Evolutionary conservation across 495 filamentous ascomycete genomes (phyloP).

Genomic region (Penicillium cataractarum): DNA sequence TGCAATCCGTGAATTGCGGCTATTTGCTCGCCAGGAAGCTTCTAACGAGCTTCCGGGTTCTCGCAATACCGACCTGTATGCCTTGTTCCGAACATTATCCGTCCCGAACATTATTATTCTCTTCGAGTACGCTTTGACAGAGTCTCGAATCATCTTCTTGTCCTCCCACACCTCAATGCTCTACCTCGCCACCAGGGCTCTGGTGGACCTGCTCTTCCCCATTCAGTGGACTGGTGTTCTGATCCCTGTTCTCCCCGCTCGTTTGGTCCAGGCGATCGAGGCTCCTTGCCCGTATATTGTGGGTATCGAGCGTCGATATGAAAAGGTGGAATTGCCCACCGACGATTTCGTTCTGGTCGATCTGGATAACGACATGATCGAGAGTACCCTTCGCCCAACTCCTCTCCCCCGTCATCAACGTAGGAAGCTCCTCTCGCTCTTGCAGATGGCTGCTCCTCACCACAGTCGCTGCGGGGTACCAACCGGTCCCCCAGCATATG

Average conservation of each 20-base stretch:
- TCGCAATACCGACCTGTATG: slow-evolving; percentile 89
- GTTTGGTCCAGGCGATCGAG: slow-evolving; percentile 85
- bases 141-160: slow-evolving; percentile 93
- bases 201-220: slow-evolving; percentile 85
- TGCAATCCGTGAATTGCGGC: slow-evolving; percentile 81
- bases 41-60: slow-evolving; percentile 92
- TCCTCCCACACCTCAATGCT: slow-evolving; percentile 97
- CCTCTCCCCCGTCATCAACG: slow-evolving; percentile 86
- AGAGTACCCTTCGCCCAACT: slow-evolving; percentile 72
- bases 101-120: slow-evolving; percentile 89
- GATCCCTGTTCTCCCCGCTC: slow-evolving; percentile 87
- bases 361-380: slow-evolving; percentile 85
- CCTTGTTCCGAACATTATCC: slow-evolving; percentile 84
- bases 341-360: slow-evolving; percentile 97
- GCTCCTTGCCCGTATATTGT: slow-evolving; percentile 97
- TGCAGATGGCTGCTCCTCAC: slow-evolving; percentile 90
- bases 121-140: slow-evolving; percentile 90
- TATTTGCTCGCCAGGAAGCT: slow-evolving; percentile 93
- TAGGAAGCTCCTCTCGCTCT: slow-evolving; percentile 81
- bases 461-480: slow-evolving; percentile 85
- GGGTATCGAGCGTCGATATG: slow-evolving; percentile 91
- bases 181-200: slow-evolving; percentile 82
- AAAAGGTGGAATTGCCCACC: slow-evolving; percentile 88
- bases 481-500: slow-evolving; percentile 88
- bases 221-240: slow-evolving; percentile 90